Base-by-base conservation (phyloP, 352 stramenopile genomes). In the Globisporangium barbulae region DNA sequence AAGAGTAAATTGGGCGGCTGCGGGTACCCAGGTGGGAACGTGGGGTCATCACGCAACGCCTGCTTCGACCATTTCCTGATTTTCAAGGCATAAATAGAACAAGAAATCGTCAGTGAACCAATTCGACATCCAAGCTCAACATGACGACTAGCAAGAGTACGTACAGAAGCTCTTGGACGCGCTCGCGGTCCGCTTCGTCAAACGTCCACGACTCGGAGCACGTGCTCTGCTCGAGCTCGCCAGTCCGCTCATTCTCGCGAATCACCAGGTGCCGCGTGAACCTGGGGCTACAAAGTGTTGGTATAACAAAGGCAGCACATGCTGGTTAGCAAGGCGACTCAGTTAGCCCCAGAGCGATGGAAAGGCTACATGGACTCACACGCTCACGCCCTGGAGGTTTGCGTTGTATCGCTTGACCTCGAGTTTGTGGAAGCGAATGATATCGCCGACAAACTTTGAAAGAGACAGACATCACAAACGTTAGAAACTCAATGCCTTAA, bases 401-500 rank as follows among this genome's bases (percentile, higher is more conserved):
- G 83, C 72, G 35, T 81, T 68, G 49, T 83, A 90, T 9, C 75
- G 70, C 45, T 91, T 87, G 44, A 93, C 81, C n/a, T 74, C 68
- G 1, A 91, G 66, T 49, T 85, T 83, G 70, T 93, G 85, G 66
- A 93, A 90, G 6, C 85, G 85, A 61, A 93, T 82, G 44, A 93
- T 73, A 53, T 93, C 85, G 42, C 85, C 85, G 25, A 89, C 78
- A 42, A 76, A 79, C 84, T 93, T 41, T 17, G 15, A 19, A 22
- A n/a, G 4, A 33, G 25, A 31, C 5, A 55, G 13, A 8, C 25
- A 47, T 47, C 17, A 47, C n/a, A 47, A n/a, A 47, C 17, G 17
- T 30, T 39, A 5, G 21, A 61, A 54, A 65, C 6, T 19, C 12
- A 47, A 47, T 13, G 17, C 41, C 8, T n/a, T 6, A n/a, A 47